These are phyloP conservation scores for Alternaria ventricosa DNA, from an alignment of 2,329 filamentous ascomycete genomes.

Conservation along the genomic window DNA sequence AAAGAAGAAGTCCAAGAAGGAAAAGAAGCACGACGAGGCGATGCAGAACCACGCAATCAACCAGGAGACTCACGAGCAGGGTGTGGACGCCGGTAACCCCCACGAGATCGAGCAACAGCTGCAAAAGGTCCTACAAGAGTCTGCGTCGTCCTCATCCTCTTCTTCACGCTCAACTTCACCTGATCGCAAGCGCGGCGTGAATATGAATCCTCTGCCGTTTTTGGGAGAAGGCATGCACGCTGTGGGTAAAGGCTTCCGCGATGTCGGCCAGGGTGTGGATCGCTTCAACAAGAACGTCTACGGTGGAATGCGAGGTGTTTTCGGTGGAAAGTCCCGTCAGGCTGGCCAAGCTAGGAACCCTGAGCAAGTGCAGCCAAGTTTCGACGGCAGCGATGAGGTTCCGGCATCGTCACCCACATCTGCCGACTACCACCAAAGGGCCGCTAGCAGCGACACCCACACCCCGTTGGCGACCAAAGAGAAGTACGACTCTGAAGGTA, in stretches of 20 bases:
- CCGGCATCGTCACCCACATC: conserved; percentile 33
- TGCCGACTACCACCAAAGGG: conserved; percentile 35
- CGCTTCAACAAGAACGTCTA: conserved; percentile 49
- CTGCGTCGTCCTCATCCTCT: conserved; percentile 39
- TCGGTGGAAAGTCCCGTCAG: conserved; percentile 24
- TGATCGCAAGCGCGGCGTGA: conserved; percentile 32
- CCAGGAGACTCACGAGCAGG: conserved; percentile 59
- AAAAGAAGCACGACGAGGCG: conserved; percentile 69
- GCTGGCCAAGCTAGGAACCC: conserved; percentile 16
- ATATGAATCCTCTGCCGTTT: conserved; percentile 54
- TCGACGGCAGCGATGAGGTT: conserved; percentile 30
- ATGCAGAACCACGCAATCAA: conserved; percentile 62
- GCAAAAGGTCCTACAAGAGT: conserved; percentile 52
- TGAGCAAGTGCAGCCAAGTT: conserved; percentile 13
- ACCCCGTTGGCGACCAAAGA: conserved; percentile 38
- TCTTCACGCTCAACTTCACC: conserved; percentile 45
- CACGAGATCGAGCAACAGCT: conserved; percentile 61
- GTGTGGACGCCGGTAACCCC: conserved; percentile 63
- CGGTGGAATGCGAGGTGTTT: conserved; percentile 48
- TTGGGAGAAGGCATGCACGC: conserved; percentile 54
- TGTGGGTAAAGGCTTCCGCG: conserved; percentile 56
- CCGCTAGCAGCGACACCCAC: conserved; percentile 42
- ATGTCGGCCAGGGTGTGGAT: conserved; percentile 55
- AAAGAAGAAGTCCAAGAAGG: conserved; percentile 57
- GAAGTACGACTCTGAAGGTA: conserved; percentile 31